Base-by-base conservation (phyloP, 2,329 filamentous ascomycete species). In the Aspergillus latus region DNA sequence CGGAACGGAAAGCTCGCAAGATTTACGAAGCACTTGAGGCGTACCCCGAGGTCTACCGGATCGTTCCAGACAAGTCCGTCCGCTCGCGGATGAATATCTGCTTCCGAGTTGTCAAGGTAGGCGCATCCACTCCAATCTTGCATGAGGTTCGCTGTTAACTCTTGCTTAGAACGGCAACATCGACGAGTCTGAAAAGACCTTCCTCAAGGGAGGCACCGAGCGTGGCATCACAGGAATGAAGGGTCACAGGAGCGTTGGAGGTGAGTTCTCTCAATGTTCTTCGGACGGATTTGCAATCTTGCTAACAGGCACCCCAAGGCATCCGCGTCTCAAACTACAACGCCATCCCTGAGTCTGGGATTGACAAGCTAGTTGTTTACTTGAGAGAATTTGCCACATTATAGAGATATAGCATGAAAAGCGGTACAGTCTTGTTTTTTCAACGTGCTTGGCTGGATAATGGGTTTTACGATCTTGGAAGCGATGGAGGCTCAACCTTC, bases 11-110 rank as follows among this genome's bases (percentile, higher is more conserved):
- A 77, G 88, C 93, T 0, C 66, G 82, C 13, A 71, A 89, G 32
- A 85, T 97, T 52, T 97, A 99, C 69, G 78, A 74, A 1, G 86
- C 86, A 0, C 80, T 97, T 6, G 93, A 97, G 64, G 84, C 83
- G 44, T 80, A 89, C 65, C 83, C 89, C 0, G 77, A 86, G 0
- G 76, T 88, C n/a, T 97, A 95, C 77, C 81, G 78, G 51, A 83
- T 97, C 32, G 86, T 97, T 0, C 90, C 92, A 0, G 82, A 88
- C 64, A 89, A 88, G 75, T 78, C 78, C 21, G 88, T 83, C 2
- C 88, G 92, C 55, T 96, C 90, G 65, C 81, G 91, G 54, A 96
- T 97, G 89, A 97, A 97, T 75, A 89, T 97, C 57, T 97, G 92
- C 80, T 97, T 97, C 81, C 81, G 92, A 13, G 82, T 96, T 15